Evolutionary conservation across 1,284 basidiomycete species (phyloP), one percentile per base, ranked within the genome.

Genomic region (Malassezia furfur): DNA sequence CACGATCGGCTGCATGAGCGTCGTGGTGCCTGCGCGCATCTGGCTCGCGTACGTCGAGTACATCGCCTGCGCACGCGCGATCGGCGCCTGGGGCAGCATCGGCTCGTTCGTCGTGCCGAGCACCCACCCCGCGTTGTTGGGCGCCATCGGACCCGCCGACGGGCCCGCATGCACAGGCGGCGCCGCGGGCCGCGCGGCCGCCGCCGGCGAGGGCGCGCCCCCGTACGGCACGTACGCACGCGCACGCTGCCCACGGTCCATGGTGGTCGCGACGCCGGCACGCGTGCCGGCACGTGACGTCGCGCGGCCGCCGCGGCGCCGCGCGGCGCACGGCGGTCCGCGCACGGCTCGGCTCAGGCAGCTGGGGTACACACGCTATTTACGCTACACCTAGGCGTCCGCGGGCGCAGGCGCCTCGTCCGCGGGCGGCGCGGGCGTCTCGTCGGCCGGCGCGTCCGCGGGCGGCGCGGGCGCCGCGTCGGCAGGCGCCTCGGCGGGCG

Each of bases 11-110:
- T 98, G 93, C 76, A 96, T 82, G 59, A 98, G 82, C 2, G 88
- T 83, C 1, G 88, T 87, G 6, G 86, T 82, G 25, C 93, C 93
- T 0, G 91, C 91, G n/a, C 87, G 84, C 52, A 96, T 78, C n/a
- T 91, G 83, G 5, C 91, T 87, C 0, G 90, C 80, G 75, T 94
- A 96, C 1, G 88, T 87, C 1, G 88, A 86, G 61, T 84, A 81
- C 19, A 84, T 76, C 0, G 87, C 90, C 74, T 96, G 93, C 0
- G 65, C 56, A 1, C 54, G 58, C 28, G 60, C 60, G 32, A 68
- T 48, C 19, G 58, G 63, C 31, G 48, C 39, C 48, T 60, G 64
- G 5, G 65, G 66, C 12, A 55, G 63, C 17, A 64, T 28, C 15
- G 66, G 64, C 37, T 44, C 54, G 28, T 25, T 30, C 17, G 43